Evolutionary conservation across 108 stramenopile genomes (phyloP), one percentile per base, ranked within the genome.

Genomic region (Bacterosira constricta): DNA sequence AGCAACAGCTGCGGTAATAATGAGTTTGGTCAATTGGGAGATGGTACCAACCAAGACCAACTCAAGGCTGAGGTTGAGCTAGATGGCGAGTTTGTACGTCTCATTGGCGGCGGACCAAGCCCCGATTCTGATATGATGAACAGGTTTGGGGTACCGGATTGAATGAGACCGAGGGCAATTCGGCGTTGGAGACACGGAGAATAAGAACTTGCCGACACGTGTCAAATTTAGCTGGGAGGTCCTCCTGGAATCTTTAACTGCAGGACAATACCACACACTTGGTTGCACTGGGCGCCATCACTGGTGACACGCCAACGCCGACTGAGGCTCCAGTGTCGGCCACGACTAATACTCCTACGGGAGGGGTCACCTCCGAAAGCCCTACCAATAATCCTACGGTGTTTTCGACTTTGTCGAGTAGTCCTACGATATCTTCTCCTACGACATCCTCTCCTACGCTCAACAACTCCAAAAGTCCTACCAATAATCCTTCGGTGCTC

Each of bases 1-100:
- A 79, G 69, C 8, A 80, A 79, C 23, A 60, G 47, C n/a, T 85
- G 82, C 53, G 79, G 85, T 3, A 79, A 66, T 41, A 68, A 83
- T 15, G 70, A 85, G 26, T 53, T 23, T 32, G 79, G 70, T 2
- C 66, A 75, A 49, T 58, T 75, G 18, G 73, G 73, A n/a, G 66
- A 75, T 51, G 73, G 68, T n/a, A 60, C 73, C 1, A 75, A 75
- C 29, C 27, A 38, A 21, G 74, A 81, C 69, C 25, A 62, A 34
- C 18, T 59, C 31, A 30, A 71, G 20, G 41, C 69, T 27, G 37
- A 52, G 42, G 65, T 75, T 29, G 29, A 35, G 57, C 4, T 75
- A 6, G 45, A 39, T 38, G 27, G 42, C n/a, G 64, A n/a, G n/a
- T n/a, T 38, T 34, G 73, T 75, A 10, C 64, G 65, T 44, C 51